Evolutionary conservation across 2,329 filamentous ascomycete species (phyloP), one percentile per base, ranked within the genome.

Genomic region (Talaromyces sp.): DNA sequence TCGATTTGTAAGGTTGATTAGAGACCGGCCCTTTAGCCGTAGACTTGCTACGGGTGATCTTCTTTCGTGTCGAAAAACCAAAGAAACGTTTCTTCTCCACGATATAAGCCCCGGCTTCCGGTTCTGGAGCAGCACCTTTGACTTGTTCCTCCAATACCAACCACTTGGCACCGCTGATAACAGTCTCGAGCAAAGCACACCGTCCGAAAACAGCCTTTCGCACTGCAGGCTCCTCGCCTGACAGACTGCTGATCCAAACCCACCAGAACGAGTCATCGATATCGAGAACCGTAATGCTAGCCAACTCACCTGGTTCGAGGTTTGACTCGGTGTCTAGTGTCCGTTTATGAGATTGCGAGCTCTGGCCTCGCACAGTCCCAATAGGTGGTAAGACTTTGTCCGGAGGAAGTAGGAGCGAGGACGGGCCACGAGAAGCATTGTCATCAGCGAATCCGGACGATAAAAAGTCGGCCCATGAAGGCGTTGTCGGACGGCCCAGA

Each of bases 261-360:
- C 95, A 98, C 95, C 95, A 99, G 77, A 99, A 99, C 1, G 93
- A 90, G 75, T 98, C 94, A 71, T 99, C 95, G 5, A 99, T 83
- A 68, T 95, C 89, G 65, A 98, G 86, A 43, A 85, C 85, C 27
- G 87, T 90, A 73, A 99, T 97, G 74, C 93, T 98, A 35, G 95
- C 95, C 65, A 99, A 84, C 82, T 99, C 95, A 60, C 93, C 95
- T 0, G 94, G 95, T 69, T 97, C 93, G 0, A 97, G 82, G 47
- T 87, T 82, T 27, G 79, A 79, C 62, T 91, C 87, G 14, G 84
- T 84, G 69, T 93, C 88, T n/a, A 92, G 81, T 65, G 88, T 85
- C 50, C 90, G 88, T 63, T 84, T 85, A 74, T 96, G 91, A 0
- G 92, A 96, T 76, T 96, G 92, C 2, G 93, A 95, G 78, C 92